Evolutionary conservation across 2,329 filamentous ascomycete species (phyloP).

Genomic region (Geoglossum cookeanum): DNA sequence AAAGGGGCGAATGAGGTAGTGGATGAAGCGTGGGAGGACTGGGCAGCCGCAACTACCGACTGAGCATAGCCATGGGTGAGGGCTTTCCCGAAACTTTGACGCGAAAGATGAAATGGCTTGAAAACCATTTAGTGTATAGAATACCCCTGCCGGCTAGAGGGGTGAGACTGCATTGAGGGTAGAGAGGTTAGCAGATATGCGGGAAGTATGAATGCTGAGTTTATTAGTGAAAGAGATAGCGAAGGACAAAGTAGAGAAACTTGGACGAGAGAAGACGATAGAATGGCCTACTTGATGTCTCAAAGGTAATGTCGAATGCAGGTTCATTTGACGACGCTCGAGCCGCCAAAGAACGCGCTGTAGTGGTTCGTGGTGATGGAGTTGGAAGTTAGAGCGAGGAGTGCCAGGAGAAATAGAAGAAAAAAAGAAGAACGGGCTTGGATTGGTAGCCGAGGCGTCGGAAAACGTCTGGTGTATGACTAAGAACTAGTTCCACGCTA

Average conservation of each 20-base stretch:
- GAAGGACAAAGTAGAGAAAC: not conserved
- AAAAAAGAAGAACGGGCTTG: not conserved
- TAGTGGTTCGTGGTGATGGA: constrained; percentile 4
- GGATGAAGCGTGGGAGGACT: constrained; percentile 58
- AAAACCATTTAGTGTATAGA: constrained; percentile 22
- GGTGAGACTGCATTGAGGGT: constrained; percentile 21
- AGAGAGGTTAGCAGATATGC: not conserved
- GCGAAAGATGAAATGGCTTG: constrained; percentile 67
- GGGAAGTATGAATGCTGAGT: not conserved
- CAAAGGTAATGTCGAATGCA: constrained; percentile 47
- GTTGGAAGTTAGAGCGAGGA: not conserved
- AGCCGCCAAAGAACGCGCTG: constrained; percentile 86
- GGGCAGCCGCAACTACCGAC: constrained; percentile 86
- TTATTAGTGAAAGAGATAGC: too few species aligned
- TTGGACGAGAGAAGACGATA: not conserved
- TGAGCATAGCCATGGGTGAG: constrained; percentile 97
- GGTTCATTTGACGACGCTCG: constrained; percentile 91
- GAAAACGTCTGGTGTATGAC: not conserved
- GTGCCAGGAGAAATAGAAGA: not conserved
- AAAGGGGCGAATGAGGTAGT: constrained; percentile 36
- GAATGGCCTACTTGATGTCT: constrained; percentile 38
- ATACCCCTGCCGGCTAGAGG: constrained; percentile 18
- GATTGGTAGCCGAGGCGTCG: not conserved
- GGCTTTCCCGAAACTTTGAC: constrained; percentile 91
- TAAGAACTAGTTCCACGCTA: not conserved